Conservation (phyloP, 805 yeast genomes). For the Zygotorulaspora danielsina region DNA sequence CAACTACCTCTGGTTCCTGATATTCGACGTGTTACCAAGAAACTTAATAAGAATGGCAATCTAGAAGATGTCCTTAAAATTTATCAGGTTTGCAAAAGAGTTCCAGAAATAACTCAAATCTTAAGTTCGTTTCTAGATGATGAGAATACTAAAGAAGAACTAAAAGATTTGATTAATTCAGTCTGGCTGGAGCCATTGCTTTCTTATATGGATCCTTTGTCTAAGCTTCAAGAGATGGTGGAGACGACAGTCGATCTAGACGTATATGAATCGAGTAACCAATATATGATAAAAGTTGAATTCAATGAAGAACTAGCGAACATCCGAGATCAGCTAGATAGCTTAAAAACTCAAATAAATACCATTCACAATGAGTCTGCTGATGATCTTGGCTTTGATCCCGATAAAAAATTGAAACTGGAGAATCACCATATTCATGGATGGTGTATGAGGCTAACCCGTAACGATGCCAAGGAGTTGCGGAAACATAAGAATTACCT, state of each 20-base stretch:
- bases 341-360: slow-evolving; percentile 51
- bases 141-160: slow-evolving; percentile 12
- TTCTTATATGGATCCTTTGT: slow-evolving; percentile 47
- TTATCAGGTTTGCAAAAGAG: slow-evolving; percentile 67
- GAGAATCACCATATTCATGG: slow-evolving; percentile 88
- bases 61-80: slow-evolving; percentile 87
- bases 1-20: slow-evolving; percentile 77
- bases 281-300: slow-evolving; percentile 82
- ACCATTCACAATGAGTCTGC: slow-evolving; percentile 60
- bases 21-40: slow-evolving; percentile 67
- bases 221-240: slow-evolving; percentile 75
- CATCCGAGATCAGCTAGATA: slow-evolving; percentile 55
- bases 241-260: slow-evolving; percentile 89
- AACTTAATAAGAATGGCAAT: slow-evolving; percentile 53
- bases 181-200: slow-evolving; percentile 59
- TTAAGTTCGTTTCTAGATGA: slow-evolving; percentile 44
- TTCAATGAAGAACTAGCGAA: slow-evolving; percentile 72
- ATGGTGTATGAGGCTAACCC: slow-evolving; percentile 90
- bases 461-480: slow-evolving; percentile 79
- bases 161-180: slow-evolving; percentile 39
- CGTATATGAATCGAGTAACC: slow-evolving; percentile 69
- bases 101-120: slow-evolving; percentile 64
- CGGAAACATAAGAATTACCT: slow-evolving; percentile 55
- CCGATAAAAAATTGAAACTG: slow-evolving; percentile 82
- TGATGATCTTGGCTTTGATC: slow-evolving; percentile 72